Evolutionary conservation across 2,329 filamentous ascomycete species (phyloP), one percentile per base, ranked within the genome.

Genomic region (Pseudofabraea citricarpa): DNA sequence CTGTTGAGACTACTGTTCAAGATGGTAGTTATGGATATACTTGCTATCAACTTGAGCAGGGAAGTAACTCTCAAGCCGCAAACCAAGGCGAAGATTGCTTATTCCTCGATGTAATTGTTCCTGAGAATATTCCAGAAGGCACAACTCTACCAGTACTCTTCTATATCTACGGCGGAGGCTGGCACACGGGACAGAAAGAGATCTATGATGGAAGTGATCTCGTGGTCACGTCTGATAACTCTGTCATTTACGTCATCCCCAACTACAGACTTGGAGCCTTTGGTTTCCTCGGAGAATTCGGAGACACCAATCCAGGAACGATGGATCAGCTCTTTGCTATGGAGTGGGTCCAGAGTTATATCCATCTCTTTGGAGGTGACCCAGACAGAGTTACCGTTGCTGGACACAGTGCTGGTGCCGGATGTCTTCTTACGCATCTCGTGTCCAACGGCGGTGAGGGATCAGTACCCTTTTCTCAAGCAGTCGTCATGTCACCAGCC

Each of bases 331-430:
- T 72, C 6, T 63, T 75, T 22, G 73, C 73, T 24, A 60, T 81
- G 9, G 62, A 77, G 50, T 81, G 77, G 76, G 68, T 79, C 5
- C 66, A 73, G 41, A 55, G 68, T 36, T 60, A 75, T 47, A 75
- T 77, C 39, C 61, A 69, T 49, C 56, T 67, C n/a, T 79, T 78
- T 50, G 74, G 75, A 5, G 75, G 75, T 15, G 68, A 77, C 53
- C 59, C 64, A 1, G 54, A 62, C 2, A 60, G 64, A 12, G 65
- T 76, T 35, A 75, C 72, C 1, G 62, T 74, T 10, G 63, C 72
- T 29, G 72, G 71, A 10, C 56, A 71, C 41, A 71, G 66, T n/a
- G 71, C 74, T 10, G 73, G 73, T 21, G 73, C 64, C 6, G 73
- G 71, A 0, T 71, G 67, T 5, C 66, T 78, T 41, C 64, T 74